Percentiles rank a stretch among this genome's conserved stretches.
Conservation (phyloP, 2,329 filamentous ascomycete genomes). For the Chaetomiaceae sp. region DNA sequence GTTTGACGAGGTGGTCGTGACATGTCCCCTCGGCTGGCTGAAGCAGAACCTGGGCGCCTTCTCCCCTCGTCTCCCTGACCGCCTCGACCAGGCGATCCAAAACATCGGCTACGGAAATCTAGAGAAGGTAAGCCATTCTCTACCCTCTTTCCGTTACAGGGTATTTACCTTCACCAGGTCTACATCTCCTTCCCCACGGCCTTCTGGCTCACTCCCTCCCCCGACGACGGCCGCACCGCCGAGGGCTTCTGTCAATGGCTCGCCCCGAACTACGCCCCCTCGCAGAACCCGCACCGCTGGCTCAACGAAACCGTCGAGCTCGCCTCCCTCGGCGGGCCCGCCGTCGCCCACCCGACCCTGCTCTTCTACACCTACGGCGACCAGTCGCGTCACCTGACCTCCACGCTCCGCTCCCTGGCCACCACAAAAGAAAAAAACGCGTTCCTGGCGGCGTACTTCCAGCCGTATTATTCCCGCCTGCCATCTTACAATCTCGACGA, state of each 20-base stretch:
- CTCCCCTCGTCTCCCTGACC: slow-evolving; percentile 50
- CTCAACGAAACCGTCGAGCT: slow-evolving; percentile 73
- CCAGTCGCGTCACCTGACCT: slow-evolving; percentile 50
- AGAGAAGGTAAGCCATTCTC: slow-evolving; percentile 51
- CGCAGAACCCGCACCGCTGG: slow-evolving; percentile 60
- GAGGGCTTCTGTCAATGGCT: slow-evolving; percentile 73
- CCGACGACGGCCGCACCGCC: slow-evolving; percentile 35
- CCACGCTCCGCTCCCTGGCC: slow-evolving; percentile 35
- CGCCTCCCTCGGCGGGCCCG: slow-evolving; percentile 48
- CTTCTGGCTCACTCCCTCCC: slow-evolving; percentile 58
- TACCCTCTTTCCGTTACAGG: not conserved
- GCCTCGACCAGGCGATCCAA: slow-evolving; percentile 55
- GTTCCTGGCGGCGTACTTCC: slow-evolving; percentile 60
- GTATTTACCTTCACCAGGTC: slow-evolving; percentile 31
- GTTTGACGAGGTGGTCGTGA: slow-evolving; percentile 65
- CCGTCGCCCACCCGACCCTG: slow-evolving; percentile 63
- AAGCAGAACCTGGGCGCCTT: slow-evolving; percentile 55
- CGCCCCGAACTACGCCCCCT: slow-evolving; percentile 57
- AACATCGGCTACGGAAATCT: slow-evolving; percentile 63
- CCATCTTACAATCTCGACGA: slow-evolving; percentile 55
- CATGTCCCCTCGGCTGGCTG: slow-evolving; percentile 62
- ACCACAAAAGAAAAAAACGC: slow-evolving; percentile 43
- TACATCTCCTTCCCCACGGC: slow-evolving; percentile 66
- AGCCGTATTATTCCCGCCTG: slow-evolving; percentile 70
- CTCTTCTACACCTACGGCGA: slow-evolving; percentile 75